Base-by-base conservation (phyloP, 192 early-diverging fungal genomes). In the Kickxella alabastrina region DNA sequence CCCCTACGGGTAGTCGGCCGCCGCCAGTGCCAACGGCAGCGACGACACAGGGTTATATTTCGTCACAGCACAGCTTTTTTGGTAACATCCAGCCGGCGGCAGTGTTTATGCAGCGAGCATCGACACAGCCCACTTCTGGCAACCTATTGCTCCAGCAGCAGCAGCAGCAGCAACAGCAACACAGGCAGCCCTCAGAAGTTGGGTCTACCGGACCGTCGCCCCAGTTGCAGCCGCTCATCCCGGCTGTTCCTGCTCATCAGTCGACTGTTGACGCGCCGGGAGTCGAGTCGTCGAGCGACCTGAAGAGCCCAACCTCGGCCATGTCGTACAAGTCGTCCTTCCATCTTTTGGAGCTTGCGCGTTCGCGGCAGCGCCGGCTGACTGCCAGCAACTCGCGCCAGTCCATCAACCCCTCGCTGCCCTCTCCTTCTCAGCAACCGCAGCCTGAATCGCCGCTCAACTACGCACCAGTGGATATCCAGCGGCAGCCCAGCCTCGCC, bases 321-420 rank as follows among this genome's bases (percentile, higher is more conserved):
- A 67, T 67, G 72, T 56, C 65, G 6, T 75, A 75, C 57, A 67
- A 68, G 40, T 75, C 72, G 18, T 75, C 72, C 12, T 75, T 68
- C 57, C 72, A 75, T 25, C 23, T 75, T 26, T 45, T 75, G 14
- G 72, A 56, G 28, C 54, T 75, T 10, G 72, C 72, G 0, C 54
- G 72, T 6, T 63, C 72, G 22, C 65, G 72, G 3, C 60, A 68
- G 40, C 56, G 72, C 27, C 55, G 72, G 21, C 57, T 67, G 27
- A 75, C 72, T 7, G 45, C 49, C 12, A 73, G 69, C 62, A 65
- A 52, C 38, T 65, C 69, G 34, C 69, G 59, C 1, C 58, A 65
- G 25, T 53, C 62, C 10, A 54, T 73, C 17, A 43, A 42, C 34
- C 47, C 32, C 21, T 13, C 18, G 34, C 17, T 44, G 9, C 5